These are phyloP conservation scores for Phlebiopsis flavidoalba DNA, from an alignment of 768 basidiomycete species.

Conservation along the genomic window DNA sequence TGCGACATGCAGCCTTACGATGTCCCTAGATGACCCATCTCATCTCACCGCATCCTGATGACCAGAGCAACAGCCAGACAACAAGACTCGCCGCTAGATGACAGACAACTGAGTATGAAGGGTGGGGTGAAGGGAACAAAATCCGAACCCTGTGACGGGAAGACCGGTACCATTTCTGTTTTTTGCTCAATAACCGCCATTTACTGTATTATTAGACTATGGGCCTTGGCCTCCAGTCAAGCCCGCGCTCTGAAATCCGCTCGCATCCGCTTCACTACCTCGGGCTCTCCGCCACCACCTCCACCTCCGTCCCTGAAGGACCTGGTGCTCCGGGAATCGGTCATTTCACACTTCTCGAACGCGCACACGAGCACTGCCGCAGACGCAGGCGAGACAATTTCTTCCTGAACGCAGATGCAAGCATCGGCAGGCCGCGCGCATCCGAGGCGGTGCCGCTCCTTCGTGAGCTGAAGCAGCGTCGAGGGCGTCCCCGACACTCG, in stretches of 20 bases:
- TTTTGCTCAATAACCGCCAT: too few species aligned
- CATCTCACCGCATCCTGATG: too few species aligned
- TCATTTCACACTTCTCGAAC: slow-evolving; percentile 90
- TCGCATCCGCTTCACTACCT: slow-evolving; percentile 73
- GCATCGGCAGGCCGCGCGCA: slow-evolving; percentile 77
- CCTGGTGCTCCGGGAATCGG: slow-evolving; percentile 91
- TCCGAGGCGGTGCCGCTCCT: slow-evolving; percentile 73
- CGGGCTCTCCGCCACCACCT: slow-evolving; percentile 59
- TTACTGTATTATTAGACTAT: slow-evolving; percentile 38
- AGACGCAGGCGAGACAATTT: slow-evolving; percentile 95
- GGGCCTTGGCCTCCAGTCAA: slow-evolving; percentile 94
- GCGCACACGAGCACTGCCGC: slow-evolving; percentile 42
- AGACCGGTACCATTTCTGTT: too few species aligned
- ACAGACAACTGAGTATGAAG: slow-evolving; percentile 93
- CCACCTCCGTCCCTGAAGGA: slow-evolving; percentile 92
- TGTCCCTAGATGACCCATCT: not conserved
- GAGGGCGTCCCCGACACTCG: slow-evolving; percentile 62
- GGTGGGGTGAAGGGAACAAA: too few species aligned
- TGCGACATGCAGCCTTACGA: slow-evolving; percentile 16
- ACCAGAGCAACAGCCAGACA: slow-evolving; percentile 69
- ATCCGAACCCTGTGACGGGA: too few species aligned
- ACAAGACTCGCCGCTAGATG: slow-evolving; percentile 87
- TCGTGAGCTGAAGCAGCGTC: slow-evolving; percentile 84
- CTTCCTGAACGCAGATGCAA: slow-evolving; percentile 75
- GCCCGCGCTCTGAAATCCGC: slow-evolving; percentile 73